Evolutionary conservation across 768 basidiomycete genomes (phyloP).

Genomic region (Trametes sanguinea): DNA sequence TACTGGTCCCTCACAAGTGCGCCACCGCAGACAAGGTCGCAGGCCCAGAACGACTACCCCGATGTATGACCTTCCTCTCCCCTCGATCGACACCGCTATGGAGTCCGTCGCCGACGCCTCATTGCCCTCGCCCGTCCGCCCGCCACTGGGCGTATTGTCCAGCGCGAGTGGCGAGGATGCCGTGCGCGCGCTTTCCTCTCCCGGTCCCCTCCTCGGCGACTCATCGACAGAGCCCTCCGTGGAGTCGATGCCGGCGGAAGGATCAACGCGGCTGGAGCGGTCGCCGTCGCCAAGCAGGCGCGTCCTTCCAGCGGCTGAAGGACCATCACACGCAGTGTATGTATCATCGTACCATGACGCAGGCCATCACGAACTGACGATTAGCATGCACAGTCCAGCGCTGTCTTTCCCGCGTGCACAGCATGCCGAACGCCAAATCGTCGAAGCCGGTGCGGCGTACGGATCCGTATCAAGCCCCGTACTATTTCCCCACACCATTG

Average conservation of each 20-base stretch:
- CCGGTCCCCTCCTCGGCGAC: not conserved
- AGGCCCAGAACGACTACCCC: not conserved
- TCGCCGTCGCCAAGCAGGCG: not conserved
- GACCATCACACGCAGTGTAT: slow-evolving; percentile 9
- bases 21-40: not conserved
- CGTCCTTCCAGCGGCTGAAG: slow-evolving; percentile 6
- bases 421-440: slow-evolving; percentile 11
- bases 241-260: not conserved
- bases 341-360: not conserved
- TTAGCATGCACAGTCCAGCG: slow-evolving; percentile 10
- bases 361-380: too few relatives aligned
- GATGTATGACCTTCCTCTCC: not conserved
- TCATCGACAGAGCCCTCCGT: slow-evolving; percentile 4
- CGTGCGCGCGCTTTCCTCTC: not conserved
- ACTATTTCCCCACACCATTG: slow-evolving; percentile 56
- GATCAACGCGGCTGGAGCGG: not conserved
- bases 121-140: not conserved
- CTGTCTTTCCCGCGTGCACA: slow-evolving; percentile 15
- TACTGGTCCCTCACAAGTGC: not conserved
- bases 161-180: not conserved
- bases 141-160: not conserved
- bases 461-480: slow-evolving; percentile 64
- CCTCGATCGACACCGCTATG: slow-evolving; percentile 8
- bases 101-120: not conserved
- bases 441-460: slow-evolving; percentile 39